Base-by-base conservation (phyloP, 805 yeast species). In the Metschnikowia koreensis region DNA sequence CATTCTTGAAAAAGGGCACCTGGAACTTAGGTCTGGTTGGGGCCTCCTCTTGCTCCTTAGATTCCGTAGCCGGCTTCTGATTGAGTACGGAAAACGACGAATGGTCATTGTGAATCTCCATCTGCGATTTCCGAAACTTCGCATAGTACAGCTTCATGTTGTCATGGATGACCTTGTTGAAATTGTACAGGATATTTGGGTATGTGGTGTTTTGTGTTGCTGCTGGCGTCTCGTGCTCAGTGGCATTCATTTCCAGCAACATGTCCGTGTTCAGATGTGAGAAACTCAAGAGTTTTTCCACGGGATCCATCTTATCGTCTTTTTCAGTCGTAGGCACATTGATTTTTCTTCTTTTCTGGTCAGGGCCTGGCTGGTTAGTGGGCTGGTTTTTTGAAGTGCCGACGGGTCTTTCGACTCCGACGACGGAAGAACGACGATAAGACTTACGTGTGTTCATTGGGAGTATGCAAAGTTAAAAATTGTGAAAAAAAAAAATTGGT, bases 221-320 rank as follows among this genome's bases (percentile, higher is more conserved):
- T 27, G 44, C 22, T 12, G 43, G 29, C n/a, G 36, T 38, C 5
- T 38, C 39, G 42, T 15, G 44, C 38, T 53, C 57, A 16, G 51
- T 42, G 22, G 52, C 60, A 48, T 65, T 70, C 50, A 66, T 56
- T 41, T 62, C 62, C 48, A 63, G 60, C 47, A 70, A 62, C 38
- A 69, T 65, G 53, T 71, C 76, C 37, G 58, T 62, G 50, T 68
- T 63, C 27, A 60, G 51, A 47, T 61, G 67, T 10, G 74, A 64
- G 48, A 71, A 66, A 50, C 74, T 67, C 46, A 74, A 61, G 36
- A 74, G 64, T 53, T 66, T 73, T 56, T 74, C 76, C 47, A 74
- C 76, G 6, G 78, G 79, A 56, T 74, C 79, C 28, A 73, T 66
- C 48, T 60, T 69, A 53, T 72, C 75, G 31, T 60, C 56, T n/a